Base-by-base conservation (phyloP, 2,329 filamentous ascomycete species). In the Pseudopithomyces chartarum region DNA sequence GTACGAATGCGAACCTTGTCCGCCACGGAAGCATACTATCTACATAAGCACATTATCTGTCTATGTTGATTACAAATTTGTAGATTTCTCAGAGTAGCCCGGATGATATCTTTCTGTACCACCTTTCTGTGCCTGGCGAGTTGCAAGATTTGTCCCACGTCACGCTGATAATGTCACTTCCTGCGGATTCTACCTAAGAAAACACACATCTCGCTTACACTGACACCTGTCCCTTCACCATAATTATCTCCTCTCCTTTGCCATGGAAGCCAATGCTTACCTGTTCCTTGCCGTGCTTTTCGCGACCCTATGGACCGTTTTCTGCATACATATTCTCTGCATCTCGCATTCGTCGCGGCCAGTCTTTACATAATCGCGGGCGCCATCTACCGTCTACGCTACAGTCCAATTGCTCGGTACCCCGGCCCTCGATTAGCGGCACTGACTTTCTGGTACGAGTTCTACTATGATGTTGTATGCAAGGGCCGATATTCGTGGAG, bases 381-480 rank as follows among this genome's bases (percentile, higher is more conserved):
- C 17, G 62, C 57, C 10, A 39, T 64, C 17, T 64, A 67, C 51
- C 66, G 64, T 40, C 58, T 68, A 1, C 65, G 55, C 44, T 56
- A 65, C 26, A 61, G 60, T 45, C 64, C 66, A 10, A 19, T 66
- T 22, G 53, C 61, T n/a, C 51, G 38, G 13, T 67, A 62, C 38
- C 67, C 67, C 0, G 67, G 67, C 3, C 66, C 67, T 19, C 55
- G 55, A 17, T 51, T 70, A n/a, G 66, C 67, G 38, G 67, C 64
- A 13, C 53, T 68, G 29, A 68, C 66, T n/a, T 56, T 62, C 23
- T 67, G 60, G 64, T 68, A 68, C 44, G 67, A 70, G 44, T 64
- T 67, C 56, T 68, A 68, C 56, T 66, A 65, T 52, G 61, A 63
- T 56, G 63, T 66, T 11, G 23, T 65, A 4, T 54, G 54, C n/a